These are phyloP conservation scores for Plasmodium chabaudi DNA, from an alignment of 169 alveolate genomes.

Conservation along the genomic window DNA sequence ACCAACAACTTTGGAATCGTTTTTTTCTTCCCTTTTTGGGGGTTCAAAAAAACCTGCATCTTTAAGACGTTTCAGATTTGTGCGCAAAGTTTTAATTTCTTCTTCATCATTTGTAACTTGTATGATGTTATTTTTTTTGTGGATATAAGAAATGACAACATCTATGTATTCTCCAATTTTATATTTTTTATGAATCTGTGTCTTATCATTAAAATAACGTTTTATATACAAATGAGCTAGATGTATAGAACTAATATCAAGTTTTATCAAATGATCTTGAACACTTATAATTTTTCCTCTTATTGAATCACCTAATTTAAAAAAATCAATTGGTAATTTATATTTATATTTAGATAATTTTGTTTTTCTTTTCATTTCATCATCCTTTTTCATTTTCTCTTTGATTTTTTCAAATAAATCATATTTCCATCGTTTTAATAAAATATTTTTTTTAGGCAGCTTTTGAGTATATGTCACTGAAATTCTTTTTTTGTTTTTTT, in stretches of 20 bases:
- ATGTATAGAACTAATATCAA: constrained; percentile 42
- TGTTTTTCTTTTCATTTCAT: constrained; percentile 28
- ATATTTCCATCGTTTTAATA: constrained; percentile 69
- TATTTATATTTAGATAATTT: constrained; percentile 32
- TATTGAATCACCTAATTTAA: constrained; percentile 41
- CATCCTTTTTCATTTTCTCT: constrained; percentile 62
- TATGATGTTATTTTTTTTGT: constrained; percentile 41
- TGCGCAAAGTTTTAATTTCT: constrained; percentile 30
- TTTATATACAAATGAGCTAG: constrained; percentile 68
- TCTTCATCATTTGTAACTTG: constrained; percentile 74
- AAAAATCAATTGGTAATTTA: constrained; percentile 68
- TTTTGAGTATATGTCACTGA: constrained; percentile 66
- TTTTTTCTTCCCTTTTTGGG: not conserved
- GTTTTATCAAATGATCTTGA: constrained; percentile 31
- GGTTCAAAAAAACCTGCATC: not conserved
- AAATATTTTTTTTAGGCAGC: constrained; percentile 49
- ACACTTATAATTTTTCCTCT: constrained; percentile 31
- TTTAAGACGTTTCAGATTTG: constrained; percentile 4
- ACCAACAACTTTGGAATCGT: not conserved
- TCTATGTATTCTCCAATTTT: constrained; percentile 55
- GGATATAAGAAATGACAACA: constrained; percentile 66
- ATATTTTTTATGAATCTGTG: constrained; percentile 20
- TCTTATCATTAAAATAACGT: constrained; percentile 54
- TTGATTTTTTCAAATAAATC: constrained; percentile 68
- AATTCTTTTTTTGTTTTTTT: constrained; percentile 28